A percentile compares a stretch with the other conserved stretches of the same genome.
Conservation (phyloP, 352 stramenopile species). For the Globisporangium apiculatum region DNA sequence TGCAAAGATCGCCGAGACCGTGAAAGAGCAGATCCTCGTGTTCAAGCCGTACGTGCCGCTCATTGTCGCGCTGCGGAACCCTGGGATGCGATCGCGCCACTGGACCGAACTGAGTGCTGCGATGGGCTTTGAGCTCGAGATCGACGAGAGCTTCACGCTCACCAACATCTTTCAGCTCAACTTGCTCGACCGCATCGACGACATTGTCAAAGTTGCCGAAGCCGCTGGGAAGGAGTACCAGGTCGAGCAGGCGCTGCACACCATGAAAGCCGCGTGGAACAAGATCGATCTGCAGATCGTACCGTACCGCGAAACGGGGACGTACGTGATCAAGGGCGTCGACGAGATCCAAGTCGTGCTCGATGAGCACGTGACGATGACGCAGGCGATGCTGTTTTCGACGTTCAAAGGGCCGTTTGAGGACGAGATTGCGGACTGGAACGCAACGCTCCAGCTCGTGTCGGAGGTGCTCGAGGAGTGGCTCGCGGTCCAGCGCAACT, state of each 20-base stretch:
- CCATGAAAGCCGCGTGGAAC: constrained; percentile 91
- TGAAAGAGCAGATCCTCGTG: constrained; percentile 90
- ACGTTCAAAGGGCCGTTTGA: constrained; percentile 94
- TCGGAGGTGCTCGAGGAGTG: constrained; percentile 94
- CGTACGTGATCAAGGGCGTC: constrained; percentile 92
- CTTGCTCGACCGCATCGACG: constrained; percentile 80
- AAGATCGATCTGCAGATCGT: constrained; percentile 88
- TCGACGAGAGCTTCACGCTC: constrained; percentile 85
- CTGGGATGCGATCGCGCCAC: constrained; percentile 92
- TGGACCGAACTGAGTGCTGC: constrained; percentile 89
- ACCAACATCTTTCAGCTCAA: constrained; percentile 84
- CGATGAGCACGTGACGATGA: constrained; percentile 95
- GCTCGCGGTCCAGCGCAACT: constrained; percentile 92
- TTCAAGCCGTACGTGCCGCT: constrained; percentile 93
- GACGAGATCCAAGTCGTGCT: constrained; percentile 93
- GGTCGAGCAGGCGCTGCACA: constrained; percentile 89
- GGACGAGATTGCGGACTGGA: constrained; percentile 91
- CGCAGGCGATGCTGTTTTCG: constrained; percentile 95
- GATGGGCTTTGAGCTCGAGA: constrained; percentile 79
- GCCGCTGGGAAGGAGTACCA: constrained; percentile 93
- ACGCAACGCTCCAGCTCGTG: constrained; percentile 85
- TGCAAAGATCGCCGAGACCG: constrained; percentile 83
- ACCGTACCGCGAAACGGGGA: constrained; percentile 90
- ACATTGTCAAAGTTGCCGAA: constrained; percentile 91
- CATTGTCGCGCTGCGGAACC: constrained; percentile 87